Evolutionary conservation across 306 rosid genomes (phyloP).

Genomic region (Pyrus communis): DNA sequence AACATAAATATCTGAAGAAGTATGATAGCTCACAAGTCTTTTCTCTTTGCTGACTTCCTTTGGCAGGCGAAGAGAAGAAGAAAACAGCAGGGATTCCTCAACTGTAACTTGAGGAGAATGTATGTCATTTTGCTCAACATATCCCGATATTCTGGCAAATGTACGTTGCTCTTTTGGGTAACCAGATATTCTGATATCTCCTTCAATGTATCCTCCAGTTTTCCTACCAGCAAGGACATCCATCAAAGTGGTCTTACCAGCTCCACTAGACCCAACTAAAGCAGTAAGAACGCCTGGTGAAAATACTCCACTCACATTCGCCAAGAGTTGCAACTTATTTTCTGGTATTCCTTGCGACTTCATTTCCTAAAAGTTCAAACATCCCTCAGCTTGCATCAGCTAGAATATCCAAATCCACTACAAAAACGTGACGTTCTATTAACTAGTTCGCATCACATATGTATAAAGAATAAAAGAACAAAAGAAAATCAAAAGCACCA

Average conservation of each 20-base stretch:
- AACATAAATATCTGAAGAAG: neutral
- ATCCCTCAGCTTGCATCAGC: neutral
- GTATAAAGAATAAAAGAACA: neutral
- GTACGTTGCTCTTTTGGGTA: conserved; percentile 68
- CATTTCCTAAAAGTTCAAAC: conserved; percentile 42
- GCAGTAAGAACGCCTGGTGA: conserved; percentile 94
- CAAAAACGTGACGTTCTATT: too few species aligned
- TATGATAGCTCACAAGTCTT: conserved; percentile 43
- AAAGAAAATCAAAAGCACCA: neutral
- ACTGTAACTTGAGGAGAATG: conserved; percentile 93
- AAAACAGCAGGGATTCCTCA: conserved; percentile 77
- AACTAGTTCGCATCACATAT: neutral
- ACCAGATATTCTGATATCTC: conserved; percentile 75
- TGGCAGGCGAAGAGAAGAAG: conserved; percentile 79
- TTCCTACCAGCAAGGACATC: conserved; percentile 95
- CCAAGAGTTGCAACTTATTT: conserved; percentile 64
- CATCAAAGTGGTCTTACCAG: conserved; percentile 94
- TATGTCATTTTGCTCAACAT: conserved; percentile 91
- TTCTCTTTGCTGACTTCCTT: conserved; percentile 55
- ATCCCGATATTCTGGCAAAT: conserved; percentile 84
- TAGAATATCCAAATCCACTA: too few species aligned
- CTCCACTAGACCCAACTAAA: conserved; percentile 89
- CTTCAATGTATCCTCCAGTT: conserved; percentile 89
- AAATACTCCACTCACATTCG: conserved; percentile 74
- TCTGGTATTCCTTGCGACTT: conserved; percentile 59